Evolutionary conservation across 495 filamentous ascomycete species (phyloP).

Genomic region (Saxophila tyrrhenica): DNA sequence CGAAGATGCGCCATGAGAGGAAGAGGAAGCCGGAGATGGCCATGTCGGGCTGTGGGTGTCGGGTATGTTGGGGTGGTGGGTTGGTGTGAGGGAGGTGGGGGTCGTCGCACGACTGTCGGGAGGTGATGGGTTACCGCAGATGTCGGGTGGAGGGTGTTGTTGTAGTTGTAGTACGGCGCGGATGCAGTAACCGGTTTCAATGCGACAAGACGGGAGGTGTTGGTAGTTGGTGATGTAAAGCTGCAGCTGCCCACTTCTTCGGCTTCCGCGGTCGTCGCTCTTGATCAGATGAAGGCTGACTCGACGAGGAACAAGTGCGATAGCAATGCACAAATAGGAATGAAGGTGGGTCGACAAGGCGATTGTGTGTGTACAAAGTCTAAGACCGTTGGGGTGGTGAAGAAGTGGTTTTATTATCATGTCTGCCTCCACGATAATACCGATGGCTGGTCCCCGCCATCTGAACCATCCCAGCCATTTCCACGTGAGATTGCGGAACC

Average conservation of each 20-base stretch:
- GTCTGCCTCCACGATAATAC: no score
- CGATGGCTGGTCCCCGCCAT: no score
- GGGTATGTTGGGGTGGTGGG: conserved; percentile 1
- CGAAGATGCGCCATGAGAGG: conserved; percentile 67
- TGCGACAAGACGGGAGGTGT: not conserved
- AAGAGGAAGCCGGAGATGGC: conserved; percentile 56
- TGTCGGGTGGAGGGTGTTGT: not conserved
- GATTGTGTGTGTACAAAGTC: no score
- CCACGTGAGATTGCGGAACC: no score
- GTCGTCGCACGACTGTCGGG: not conserved
- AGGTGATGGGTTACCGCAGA: not conserved
- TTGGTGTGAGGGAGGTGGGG: not conserved
- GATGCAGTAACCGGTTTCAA: not conserved
- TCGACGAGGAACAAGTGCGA: not conserved
- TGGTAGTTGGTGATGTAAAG: not conserved
- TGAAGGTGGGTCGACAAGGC: not conserved
- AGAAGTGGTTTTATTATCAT: no score
- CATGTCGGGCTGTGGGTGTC: conserved; percentile 14
- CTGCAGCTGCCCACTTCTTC: not conserved
- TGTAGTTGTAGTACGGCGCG: not conserved
- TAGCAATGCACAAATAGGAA: not conserved
- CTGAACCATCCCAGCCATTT: no score
- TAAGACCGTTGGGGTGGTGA: no score
- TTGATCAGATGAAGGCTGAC: no score
- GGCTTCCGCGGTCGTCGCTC: no score